Evolutionary conservation across 257 asterid genomes (phyloP).

Genomic region (Salvia hispanica): DNA sequence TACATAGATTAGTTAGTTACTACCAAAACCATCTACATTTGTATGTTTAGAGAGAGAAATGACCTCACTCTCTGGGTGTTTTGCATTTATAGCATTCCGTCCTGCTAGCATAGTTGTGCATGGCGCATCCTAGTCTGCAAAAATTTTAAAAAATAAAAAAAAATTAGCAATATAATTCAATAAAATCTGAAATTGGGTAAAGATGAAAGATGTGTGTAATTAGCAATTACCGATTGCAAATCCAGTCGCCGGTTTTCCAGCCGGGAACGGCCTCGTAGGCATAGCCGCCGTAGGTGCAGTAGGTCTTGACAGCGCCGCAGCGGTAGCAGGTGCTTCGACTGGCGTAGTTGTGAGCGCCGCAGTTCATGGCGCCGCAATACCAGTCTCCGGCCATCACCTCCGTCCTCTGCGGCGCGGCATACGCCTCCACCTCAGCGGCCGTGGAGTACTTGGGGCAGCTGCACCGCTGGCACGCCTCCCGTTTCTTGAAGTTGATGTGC

Average conservation of each 20-base stretch:
- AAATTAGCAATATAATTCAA: too few relatives aligned
- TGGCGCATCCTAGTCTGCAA: conserved; percentile 28
- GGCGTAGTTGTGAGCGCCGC: conserved; percentile 85
- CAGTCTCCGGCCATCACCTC: conserved; percentile 75
- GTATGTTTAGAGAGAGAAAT: not conserved
- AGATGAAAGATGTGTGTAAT: too few relatives aligned
- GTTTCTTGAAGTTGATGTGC: conserved; percentile 71
- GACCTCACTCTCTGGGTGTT: conserved; percentile 25
- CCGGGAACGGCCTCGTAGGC: conserved; percentile 69
- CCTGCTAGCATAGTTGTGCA: conserved; percentile 32
- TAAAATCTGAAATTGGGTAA: too few relatives aligned
- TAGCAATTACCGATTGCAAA: conserved; percentile 53
- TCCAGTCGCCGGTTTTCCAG: conserved; percentile 92
- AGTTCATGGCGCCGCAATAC: conserved; percentile 63
- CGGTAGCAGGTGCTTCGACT: conserved; percentile 72
- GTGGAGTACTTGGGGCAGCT: conserved; percentile 72
- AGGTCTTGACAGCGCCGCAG: conserved; percentile 56
- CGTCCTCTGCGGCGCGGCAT: conserved; percentile 36
- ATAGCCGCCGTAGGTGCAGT: conserved; percentile 35
- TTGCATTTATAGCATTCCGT: conserved; percentile 30
- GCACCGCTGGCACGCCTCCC: conserved; percentile 78
- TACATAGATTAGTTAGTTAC: too few relatives aligned
- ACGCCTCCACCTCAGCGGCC: conserved; percentile 46
- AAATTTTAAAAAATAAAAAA: not conserved
- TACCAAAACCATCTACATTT: too few relatives aligned